A percentile compares a stretch with the other conserved stretches of the same genome.
Conservation (phyloP, 495 filamentous ascomycete genomes). For the Bombardia bombarda region DNA sequence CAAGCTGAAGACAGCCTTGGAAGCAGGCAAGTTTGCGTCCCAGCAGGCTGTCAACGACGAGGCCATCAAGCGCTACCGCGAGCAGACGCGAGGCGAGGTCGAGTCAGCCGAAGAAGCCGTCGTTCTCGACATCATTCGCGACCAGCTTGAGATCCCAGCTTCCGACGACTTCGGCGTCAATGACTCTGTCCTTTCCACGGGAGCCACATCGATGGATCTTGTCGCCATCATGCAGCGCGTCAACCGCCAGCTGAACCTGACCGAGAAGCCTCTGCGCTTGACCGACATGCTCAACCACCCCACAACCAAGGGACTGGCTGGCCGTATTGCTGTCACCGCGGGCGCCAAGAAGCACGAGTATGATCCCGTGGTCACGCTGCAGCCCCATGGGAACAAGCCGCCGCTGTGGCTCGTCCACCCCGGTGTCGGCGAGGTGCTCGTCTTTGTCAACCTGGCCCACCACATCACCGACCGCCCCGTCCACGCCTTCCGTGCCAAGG, state of each 20-base stretch:
- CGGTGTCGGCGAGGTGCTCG: constrained; percentile 47
- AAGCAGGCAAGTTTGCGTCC: constrained; percentile 25
- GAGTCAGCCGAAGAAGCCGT: background rate
- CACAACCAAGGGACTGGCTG: constrained; percentile 26
- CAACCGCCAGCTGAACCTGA: constrained; percentile 6
- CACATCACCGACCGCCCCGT: constrained; percentile 37
- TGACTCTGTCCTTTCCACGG: constrained; percentile 31
- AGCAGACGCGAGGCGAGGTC: background rate
- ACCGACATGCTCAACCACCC: constrained; percentile 34
- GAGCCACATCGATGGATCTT: constrained; percentile 38
- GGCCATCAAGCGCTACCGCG: background rate
- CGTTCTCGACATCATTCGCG: constrained; percentile 11
- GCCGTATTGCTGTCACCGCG: background rate
- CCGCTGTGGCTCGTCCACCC: constrained; percentile 54
- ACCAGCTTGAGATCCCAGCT: background rate
- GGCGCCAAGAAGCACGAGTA: too few species aligned
- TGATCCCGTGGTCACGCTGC: constrained; percentile 34
- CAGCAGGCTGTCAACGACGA: constrained; percentile 7
- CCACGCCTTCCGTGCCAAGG: constrained; percentile 47
- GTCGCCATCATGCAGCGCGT: constrained; percentile 24
- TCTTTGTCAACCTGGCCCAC: constrained; percentile 45
- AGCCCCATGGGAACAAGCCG: constrained; percentile 29
- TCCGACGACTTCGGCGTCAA: constrained; percentile 15
- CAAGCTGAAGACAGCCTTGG: constrained; percentile 28
- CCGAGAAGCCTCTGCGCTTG: constrained; percentile 30